Percentiles rank a stretch among this genome's conserved stretches.
These are phyloP conservation scores for Penicillium glabrum DNA, from an alignment of 2,329 filamentous ascomycete species.

Conservation along the genomic window DNA sequence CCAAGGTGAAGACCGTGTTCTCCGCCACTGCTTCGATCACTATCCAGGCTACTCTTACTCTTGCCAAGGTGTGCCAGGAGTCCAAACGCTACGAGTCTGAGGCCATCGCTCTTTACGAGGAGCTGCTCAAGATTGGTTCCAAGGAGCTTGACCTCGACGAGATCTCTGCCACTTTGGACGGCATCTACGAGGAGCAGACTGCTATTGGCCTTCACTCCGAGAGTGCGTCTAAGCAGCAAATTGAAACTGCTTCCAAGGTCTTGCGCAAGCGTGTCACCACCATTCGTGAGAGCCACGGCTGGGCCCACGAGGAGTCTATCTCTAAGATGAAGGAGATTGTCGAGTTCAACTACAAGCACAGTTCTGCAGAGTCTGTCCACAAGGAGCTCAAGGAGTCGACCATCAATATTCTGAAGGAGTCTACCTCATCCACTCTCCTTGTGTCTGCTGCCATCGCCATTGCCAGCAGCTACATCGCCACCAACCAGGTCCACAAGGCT, in stretches of 20 bases:
- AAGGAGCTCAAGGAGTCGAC: slow-evolving; percentile 36
- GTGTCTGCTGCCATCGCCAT: slow-evolving; percentile 37
- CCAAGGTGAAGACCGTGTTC: slow-evolving; percentile 36
- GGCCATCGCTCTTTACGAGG: slow-evolving; percentile 38
- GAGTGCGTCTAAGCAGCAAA: slow-evolving; percentile 28
- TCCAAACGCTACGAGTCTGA: slow-evolving; percentile 37
- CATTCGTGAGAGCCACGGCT: slow-evolving; percentile 35
- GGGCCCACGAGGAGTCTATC: slow-evolving; percentile 42
- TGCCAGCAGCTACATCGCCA: slow-evolving; percentile 37
- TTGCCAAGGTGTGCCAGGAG: slow-evolving; percentile 41
- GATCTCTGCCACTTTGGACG: slow-evolving; percentile 35
- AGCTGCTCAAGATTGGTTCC: slow-evolving; percentile 34
- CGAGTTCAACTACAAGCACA: slow-evolving; percentile 34
- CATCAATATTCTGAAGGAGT: slow-evolving; percentile 33
- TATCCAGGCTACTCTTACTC: slow-evolving; percentile 34
- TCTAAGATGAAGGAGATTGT: slow-evolving; percentile 38
- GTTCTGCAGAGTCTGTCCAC: slow-evolving; percentile 30
- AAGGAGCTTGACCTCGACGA: slow-evolving; percentile 34
- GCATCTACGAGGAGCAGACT: slow-evolving; percentile 40
- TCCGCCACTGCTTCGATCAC: slow-evolving; percentile 37
- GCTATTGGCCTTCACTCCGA: slow-evolving; percentile 20
- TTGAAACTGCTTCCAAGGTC: slow-evolving; percentile 32
- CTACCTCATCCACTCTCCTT: slow-evolving; percentile 31
- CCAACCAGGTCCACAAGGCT: slow-evolving; percentile 33
- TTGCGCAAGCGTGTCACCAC: slow-evolving; percentile 30